A percentile compares a stretch with the other conserved stretches of the same genome.
Evolutionary conservation across 345 rosid species (phyloP).

Genomic region (Salix dunnii): DNA sequence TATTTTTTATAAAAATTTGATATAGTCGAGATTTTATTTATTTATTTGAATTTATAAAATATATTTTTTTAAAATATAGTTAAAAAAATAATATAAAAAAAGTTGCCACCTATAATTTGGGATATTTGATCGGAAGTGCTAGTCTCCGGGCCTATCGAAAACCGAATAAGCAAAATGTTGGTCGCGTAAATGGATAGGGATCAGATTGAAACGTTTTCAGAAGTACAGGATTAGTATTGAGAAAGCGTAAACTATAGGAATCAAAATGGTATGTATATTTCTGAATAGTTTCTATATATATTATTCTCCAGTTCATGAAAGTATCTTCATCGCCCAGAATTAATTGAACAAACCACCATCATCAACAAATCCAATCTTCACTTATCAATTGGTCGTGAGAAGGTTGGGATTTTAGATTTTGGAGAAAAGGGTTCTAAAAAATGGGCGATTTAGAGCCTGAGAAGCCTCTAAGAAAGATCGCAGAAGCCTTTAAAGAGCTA

Average conservation of each 20-base stretch:
- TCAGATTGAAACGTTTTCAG: too few relatives aligned
- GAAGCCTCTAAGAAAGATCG: slow-evolving; percentile 9
- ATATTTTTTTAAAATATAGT: too few relatives aligned
- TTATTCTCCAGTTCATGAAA: background rate
- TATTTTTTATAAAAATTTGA: too few relatives aligned
- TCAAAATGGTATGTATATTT: background rate
- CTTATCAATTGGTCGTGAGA: background rate
- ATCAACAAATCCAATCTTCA: background rate
- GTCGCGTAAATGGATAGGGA: too few relatives aligned
- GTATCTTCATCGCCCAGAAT: background rate
- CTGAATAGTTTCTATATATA: background rate
- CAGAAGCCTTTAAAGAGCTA: slow-evolving; percentile 16
- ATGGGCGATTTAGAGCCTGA: slow-evolving; percentile 1
- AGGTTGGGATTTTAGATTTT: background rate
- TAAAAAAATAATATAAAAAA: too few relatives aligned
- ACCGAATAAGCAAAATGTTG: too few relatives aligned
- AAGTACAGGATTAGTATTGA: background rate
- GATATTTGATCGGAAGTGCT: too few relatives aligned
- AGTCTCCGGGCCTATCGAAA: too few relatives aligned
- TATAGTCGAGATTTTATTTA: too few relatives aligned
- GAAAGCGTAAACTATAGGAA: background rate
- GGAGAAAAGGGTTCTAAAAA: background rate
- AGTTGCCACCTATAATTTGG: too few relatives aligned
- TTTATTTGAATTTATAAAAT: too few relatives aligned
- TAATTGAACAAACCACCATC: background rate